These are phyloP conservation scores for Saksenaea vasiformis DNA, from an alignment of 371 early-diverging fungal genomes.

Conservation along the genomic window DNA sequence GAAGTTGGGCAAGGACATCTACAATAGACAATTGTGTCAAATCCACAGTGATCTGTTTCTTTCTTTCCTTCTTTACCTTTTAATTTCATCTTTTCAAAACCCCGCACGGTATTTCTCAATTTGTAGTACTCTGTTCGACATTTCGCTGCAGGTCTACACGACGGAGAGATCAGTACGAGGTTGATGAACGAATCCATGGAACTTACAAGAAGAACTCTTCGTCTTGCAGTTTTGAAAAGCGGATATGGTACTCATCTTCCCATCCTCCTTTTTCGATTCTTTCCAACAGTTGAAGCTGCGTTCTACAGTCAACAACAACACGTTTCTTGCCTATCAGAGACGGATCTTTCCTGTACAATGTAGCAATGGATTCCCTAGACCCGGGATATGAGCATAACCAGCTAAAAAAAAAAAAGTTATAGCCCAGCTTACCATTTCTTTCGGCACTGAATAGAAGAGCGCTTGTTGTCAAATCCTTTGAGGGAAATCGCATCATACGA, in stretches of 20 bases:
- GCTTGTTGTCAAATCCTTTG: neutral
- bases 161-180: neutral
- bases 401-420: neutral
- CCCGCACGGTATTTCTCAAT: neutral
- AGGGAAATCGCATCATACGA: neutral
- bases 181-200: neutral
- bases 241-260: slow-evolving; percentile 1
- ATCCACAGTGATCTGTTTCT: neutral
- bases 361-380: neutral
- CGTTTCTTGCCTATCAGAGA: neutral
- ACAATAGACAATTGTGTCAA: neutral
- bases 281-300: neutral
- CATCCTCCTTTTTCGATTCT: neutral
- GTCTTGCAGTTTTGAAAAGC: neutral
- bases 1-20: too few relatives aligned
- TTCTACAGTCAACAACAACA: neutral
- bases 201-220: neutral
- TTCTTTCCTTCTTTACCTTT: neutral
- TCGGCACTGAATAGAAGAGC: neutral
- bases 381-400: neutral
- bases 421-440: neutral
- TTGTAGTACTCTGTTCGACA: neutral
- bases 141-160: neutral
- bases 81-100: neutral
- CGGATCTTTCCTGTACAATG: neutral